Conservation (phyloP, 2,329 filamentous ascomycete genomes). For the Aspergillus versicolor region DNA sequence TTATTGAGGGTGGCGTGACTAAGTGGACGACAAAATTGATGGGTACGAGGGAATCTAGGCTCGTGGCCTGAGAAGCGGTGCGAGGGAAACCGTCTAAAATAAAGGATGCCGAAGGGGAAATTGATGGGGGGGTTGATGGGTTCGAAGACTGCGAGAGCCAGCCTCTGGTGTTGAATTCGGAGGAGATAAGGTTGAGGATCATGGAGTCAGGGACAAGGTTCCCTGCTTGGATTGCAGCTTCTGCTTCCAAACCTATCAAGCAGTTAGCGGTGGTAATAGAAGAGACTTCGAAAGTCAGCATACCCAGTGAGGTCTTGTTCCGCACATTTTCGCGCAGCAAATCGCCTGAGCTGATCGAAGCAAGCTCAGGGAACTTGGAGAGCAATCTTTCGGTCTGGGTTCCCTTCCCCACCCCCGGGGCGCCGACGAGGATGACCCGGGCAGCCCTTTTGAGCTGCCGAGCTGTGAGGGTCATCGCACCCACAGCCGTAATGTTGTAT, state of each 20-base stretch:
- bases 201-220: conserved; percentile 87
- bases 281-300: conserved; percentile 17
- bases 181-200: conserved; percentile 88
- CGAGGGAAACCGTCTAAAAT: conserved; percentile 96
- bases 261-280: neutral
- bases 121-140: conserved; percentile 40
- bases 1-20: conserved; percentile 79
- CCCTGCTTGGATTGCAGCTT: conserved; percentile 82
- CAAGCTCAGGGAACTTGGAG: conserved; percentile 80
- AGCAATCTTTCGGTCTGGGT: conserved; percentile 91
- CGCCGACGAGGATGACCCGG: conserved; percentile 89
- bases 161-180: conserved; percentile 79
- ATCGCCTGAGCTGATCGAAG: conserved; percentile 91
- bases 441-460: conserved; percentile 72
- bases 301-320: conserved; percentile 80
- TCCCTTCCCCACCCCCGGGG: conserved; percentile 95
- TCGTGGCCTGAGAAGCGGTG: conserved; percentile 74
- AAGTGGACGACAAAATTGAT: conserved; percentile 92
- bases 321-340: conserved; percentile 90
- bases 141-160: conserved; percentile 62
- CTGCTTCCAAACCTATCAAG: conserved; percentile 77
- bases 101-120: conserved; percentile 80
- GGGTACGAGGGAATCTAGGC: conserved; percentile 78
- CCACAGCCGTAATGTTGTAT: neutral
- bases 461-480: conserved; percentile 32